These are phyloP conservation scores for Penicillium capsulatum DNA, from an alignment of 2,329 filamentous ascomycete genomes.

Conservation along the genomic window DNA sequence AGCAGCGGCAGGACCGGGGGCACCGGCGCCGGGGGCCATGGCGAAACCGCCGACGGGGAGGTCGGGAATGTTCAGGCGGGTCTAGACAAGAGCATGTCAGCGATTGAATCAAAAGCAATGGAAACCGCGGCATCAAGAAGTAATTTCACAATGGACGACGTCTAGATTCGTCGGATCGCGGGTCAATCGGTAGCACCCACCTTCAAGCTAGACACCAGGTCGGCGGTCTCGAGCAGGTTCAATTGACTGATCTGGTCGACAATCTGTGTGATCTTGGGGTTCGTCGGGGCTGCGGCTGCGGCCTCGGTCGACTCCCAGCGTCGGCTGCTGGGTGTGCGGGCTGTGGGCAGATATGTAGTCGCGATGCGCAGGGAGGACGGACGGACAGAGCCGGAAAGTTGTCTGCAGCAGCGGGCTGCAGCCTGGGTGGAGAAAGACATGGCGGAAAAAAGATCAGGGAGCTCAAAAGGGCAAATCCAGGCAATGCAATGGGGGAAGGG, in stretches of 20 bases:
- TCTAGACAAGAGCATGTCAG: constrained; percentile 49
- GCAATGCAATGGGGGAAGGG: constrained; percentile 12
- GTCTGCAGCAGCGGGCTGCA: constrained; percentile 43
- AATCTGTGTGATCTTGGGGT: constrained; percentile 89
- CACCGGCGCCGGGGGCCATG: constrained; percentile 59
- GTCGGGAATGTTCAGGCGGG: constrained; percentile 94
- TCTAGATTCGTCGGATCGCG: neutral
- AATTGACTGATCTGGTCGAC: constrained; percentile 99
- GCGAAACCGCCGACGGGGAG: constrained; percentile 91
- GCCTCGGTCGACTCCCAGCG: constrained; percentile 87
- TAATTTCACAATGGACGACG: neutral
- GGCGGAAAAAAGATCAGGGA: constrained; percentile 13
- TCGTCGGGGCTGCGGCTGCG: constrained; percentile 52
- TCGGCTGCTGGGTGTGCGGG: constrained; percentile 51
- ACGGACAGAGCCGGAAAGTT: constrained; percentile 37
- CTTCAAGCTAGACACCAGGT: constrained; percentile 92
- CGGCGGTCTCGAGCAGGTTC: constrained; percentile 94
- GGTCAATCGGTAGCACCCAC: constrained; percentile 47
- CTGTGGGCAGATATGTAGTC: constrained; percentile 35
- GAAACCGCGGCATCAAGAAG: constrained; percentile 2
- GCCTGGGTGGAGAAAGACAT: constrained; percentile 42
- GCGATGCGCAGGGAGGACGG: constrained; percentile 40
- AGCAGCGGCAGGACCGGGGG: constrained; percentile 62
- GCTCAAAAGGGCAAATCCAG: constrained; percentile 4
- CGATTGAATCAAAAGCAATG: too few relatives aligned